Conservation (phyloP, 176 grass and related monocot genomes). For the Leersia perrieri region DNA sequence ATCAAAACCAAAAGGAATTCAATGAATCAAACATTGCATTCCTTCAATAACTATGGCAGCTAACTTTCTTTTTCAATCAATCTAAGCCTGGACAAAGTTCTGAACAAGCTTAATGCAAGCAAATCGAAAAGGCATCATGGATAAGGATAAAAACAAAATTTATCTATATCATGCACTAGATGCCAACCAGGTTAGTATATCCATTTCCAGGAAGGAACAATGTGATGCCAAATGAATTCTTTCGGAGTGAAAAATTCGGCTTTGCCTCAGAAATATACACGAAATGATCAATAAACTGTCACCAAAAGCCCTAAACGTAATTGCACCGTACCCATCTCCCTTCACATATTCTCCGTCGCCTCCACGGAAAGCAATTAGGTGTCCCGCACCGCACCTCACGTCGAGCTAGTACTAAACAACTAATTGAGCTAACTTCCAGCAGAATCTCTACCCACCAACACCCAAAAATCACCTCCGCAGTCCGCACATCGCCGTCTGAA, state of each 20-base stretch:
- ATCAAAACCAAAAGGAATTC: not conserved
- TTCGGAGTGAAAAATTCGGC: not conserved
- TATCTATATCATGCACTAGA: not conserved
- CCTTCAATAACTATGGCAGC: not conserved
- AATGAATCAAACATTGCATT: slow-evolving; percentile 2
- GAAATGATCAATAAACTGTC: not conserved
- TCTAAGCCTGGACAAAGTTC: not conserved
- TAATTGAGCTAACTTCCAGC: slow-evolving; percentile 32
- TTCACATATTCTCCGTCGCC: not conserved
- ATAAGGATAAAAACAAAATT: not conserved
- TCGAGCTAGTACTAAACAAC: not conserved
- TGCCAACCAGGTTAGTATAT: not conserved
- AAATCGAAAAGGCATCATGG: not conserved
- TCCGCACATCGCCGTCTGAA: not conserved
- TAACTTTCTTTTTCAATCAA: not conserved
- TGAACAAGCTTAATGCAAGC: not conserved
- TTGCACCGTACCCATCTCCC: not conserved
- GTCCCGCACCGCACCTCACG: not conserved
- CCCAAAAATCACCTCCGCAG: not conserved
- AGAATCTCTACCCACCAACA: slow-evolving; percentile 3
- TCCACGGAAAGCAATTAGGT: not conserved
- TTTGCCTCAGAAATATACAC: not conserved
- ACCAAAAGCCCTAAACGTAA: not conserved
- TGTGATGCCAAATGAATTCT: not conserved
- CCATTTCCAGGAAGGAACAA: not conserved